Base-by-base conservation (phyloP, 2,329 filamentous ascomycete genomes). In the Venturia oleaginea region DNA sequence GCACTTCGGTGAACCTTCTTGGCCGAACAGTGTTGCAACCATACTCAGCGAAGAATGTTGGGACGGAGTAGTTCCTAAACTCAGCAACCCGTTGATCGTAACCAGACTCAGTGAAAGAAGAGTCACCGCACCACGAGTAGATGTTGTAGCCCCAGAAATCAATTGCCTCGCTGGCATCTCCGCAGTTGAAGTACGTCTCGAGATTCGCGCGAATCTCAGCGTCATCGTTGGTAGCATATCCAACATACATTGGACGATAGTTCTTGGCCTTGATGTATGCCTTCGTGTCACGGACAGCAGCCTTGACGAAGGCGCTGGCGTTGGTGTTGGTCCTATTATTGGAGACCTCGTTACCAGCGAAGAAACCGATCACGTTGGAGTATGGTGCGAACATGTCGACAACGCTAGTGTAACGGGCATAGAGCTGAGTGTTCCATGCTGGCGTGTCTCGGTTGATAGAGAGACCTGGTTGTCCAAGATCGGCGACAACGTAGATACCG, bases 111-210 rank as follows among this genome's bases (percentile, higher is more conserved):
- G 81, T 73, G 80, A 89, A 94, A 71, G 81, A 85, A 73, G 90
- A 96, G 70, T 92, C 77, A 70, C 93, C 94, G 76, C 94, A 99
- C 94, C 94, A 99, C 63, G 92, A 96, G 84, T 99, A 99, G 80
- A 97, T 96, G 83, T 99, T 99, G 88, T 97, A 97, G 66, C 94
- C 94, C 90, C 92, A 99, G 83, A 95, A 97, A 78, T 99, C 94
- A 69, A 97, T 96, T 67, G 89, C 76, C 72, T 78, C 77, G 10
- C 81, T 79, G 40, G 81, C 74, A 67, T 85, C 76, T 66, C 92
- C 90, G 74, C 94, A 99, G 83, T 96, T 92, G 81, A 99, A 97
- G 84, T 96, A 99, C 74, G 91, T 80, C 70, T 91, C 90, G 73
- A 97, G 86, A 72, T 91, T 81, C 68, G 82, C 82, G 76, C 94